These are phyloP conservation scores for Mucor piriformis DNA, from an alignment of 371 early-diverging fungal genomes.

Conservation along the genomic window DNA sequence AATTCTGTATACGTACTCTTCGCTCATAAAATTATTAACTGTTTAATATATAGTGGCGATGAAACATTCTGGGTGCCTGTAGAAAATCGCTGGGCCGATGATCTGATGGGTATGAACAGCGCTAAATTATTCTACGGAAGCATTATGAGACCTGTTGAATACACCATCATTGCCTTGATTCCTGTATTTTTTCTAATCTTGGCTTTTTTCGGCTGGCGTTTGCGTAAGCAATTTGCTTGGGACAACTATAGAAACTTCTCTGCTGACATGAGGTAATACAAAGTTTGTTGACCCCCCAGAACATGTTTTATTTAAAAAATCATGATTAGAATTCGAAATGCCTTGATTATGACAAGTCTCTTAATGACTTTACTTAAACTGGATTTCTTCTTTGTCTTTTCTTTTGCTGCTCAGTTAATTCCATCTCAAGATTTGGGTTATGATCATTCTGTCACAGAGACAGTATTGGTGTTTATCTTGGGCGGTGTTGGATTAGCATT, in stretches of 20 bases:
- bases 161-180: conserved; percentile 53
- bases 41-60: conserved; percentile 10
- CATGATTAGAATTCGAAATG: conserved; percentile 49
- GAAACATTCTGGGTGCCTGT: conserved; percentile 7
- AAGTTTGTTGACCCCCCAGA: too few relatives aligned
- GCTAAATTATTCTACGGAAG: conserved; percentile 37
- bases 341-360: conserved; percentile 40
- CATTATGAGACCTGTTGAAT: conserved; percentile 51
- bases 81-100: conserved; percentile 34
- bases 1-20: neutral
- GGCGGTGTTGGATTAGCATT: conserved; percentile 36
- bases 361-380: conserved; percentile 50
- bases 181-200: conserved; percentile 47
- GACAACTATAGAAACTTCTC: conserved; percentile 57
- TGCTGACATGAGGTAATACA: conserved; percentile 50
- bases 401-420: conserved; percentile 55
- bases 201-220: conserved; percentile 41
- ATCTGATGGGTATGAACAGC: conserved; percentile 24
- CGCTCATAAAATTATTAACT: neutral
- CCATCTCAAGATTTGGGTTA: conserved; percentile 47
- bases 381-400: conserved; percentile 54
- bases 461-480: conserved; percentile 45
- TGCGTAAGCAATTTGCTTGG: conserved; percentile 58
- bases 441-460: conserved; percentile 39
- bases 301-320: too few relatives aligned